Evolutionary conservation across 2,329 filamentous ascomycete species (phyloP), one percentile per base, ranked within the genome.

Genomic region (Aspergillus sergii): DNA sequence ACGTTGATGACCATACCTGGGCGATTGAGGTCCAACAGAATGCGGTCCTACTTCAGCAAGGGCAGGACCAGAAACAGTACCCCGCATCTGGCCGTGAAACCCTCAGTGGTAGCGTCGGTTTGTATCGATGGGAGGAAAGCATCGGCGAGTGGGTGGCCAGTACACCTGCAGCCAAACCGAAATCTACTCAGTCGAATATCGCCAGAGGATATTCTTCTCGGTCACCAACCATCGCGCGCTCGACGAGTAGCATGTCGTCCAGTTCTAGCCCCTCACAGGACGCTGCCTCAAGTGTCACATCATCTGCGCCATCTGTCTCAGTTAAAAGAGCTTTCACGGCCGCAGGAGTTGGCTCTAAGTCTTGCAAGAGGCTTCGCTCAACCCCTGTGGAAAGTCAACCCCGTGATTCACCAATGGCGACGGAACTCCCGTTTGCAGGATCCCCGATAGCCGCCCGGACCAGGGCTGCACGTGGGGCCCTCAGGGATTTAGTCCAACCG

Each of bases 121-220:
- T 76, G 66, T 71, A 85, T 79, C 73, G 81, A 36, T 87, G 84
- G 84, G 85, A 86, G 69, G 84, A 85, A 68, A 82, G 81, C 51
- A 86, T 87, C 69, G 81, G 83, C 41, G 85, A 86, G 71, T 87
- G 85, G 84, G 81, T 87, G 57, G 82, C 79, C 21, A 78, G 75
- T 45, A 85, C 82, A 51, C 84, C 84, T 32, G 73, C 69, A 57
- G 55, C 64, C 43, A 72, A 74, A 55, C 69, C 66, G 50, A 70
- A 72, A 54, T 48, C 62, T 10, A 32, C 51, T 11, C 51, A 39
- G 16, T 43, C 58, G 30, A 58, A 61, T n/a, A 21, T 58, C 11
- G 57, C 43, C 23, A 61, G 30, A 21, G 62, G 57, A 57, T 54
- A 57, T 53, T 34, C 53, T 21, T 34, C 64, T 23, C 68, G 59